Evolutionary conservation across 2,329 filamentous ascomycete genomes (phyloP), one percentile per base, ranked within the genome.

Genomic region (Basipetospora chlamydospora): DNA sequence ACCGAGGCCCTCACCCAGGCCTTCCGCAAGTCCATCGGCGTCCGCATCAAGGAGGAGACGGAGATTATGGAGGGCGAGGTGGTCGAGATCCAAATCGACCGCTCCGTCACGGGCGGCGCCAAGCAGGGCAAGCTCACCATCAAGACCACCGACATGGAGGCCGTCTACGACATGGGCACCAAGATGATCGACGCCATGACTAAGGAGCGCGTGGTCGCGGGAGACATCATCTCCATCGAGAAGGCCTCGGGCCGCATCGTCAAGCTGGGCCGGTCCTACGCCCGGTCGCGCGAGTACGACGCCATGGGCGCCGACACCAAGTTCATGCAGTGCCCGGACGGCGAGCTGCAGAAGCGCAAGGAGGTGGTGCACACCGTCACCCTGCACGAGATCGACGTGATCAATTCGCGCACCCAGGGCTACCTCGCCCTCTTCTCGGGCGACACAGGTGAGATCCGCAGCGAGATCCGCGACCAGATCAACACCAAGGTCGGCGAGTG

Each of bases 141-240:
- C 65, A 98, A 98, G 65, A 98, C 90, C 9, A 96, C 88, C 40
- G 90, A 98, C 58, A 98, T 98, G 90, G 90, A 98, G 61, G 94
- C 90, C 10, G 83, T 98, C 46, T 98, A 96, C 63, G 90, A 98
- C 52, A 95, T 98, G 87, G 90, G 90, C 45, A 88, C 82, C 47
- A 96, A 96, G 64, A 96, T 98, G 90, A 98, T 98, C 47, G 90
- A 98, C 55, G 86, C 86, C 45, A 95, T 98, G 86, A 95, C 87
- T 47, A 96, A 96, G 62, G 90, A 98, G 66, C 88, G 92, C 50
- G 85, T 98, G 45, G 94, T 96, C 79, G 90, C 90, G 4, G 90
- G 90, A 49, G 90, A 98, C 56, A 90, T 98, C 47, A 92, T 98
- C 50, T 93, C 84, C 39, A 96, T 98, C 49, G 90, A 98, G 67